Evolutionary conservation across 108 stramenopile genomes (phyloP).

Genomic region (Nannochloropsis salina): DNA sequence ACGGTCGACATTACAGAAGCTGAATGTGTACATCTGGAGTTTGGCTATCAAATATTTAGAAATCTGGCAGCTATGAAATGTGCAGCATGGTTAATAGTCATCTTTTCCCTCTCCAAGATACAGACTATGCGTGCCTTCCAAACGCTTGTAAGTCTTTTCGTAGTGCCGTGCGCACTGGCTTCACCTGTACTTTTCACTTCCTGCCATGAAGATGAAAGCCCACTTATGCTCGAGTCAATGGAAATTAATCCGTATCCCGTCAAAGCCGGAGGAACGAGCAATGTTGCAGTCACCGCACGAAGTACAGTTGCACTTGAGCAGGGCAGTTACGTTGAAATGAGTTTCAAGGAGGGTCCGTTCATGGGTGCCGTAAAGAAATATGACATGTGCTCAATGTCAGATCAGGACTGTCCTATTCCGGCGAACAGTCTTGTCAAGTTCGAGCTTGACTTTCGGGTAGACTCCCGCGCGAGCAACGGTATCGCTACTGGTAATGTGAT

Average conservation of each 20-base stretch:
- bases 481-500: not conserved
- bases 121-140: no score
- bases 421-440: not conserved
- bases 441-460: not conserved
- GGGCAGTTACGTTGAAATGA: not conserved
- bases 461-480: not conserved
- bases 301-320: not conserved
- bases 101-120: no score
- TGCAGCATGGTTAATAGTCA: no score
- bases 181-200: not conserved
- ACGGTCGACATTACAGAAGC: no score
- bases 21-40: no score
- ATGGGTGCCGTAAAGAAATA: not conserved
- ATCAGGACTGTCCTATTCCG: not conserved
- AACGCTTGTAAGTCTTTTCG: no score
- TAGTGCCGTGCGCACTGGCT: not conserved
- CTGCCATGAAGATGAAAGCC: not conserved
- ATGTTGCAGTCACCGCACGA: not conserved
- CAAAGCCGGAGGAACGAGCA: not conserved
- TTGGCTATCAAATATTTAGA: no score
- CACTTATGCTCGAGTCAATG: not conserved
- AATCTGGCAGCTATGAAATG: no score
- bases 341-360: not conserved
- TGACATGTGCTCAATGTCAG: not conserved
- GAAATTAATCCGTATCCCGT: not conserved